Conservation (phyloP, 2,329 filamentous ascomycete genomes). For the Fragosphaeria purpurea region DNA sequence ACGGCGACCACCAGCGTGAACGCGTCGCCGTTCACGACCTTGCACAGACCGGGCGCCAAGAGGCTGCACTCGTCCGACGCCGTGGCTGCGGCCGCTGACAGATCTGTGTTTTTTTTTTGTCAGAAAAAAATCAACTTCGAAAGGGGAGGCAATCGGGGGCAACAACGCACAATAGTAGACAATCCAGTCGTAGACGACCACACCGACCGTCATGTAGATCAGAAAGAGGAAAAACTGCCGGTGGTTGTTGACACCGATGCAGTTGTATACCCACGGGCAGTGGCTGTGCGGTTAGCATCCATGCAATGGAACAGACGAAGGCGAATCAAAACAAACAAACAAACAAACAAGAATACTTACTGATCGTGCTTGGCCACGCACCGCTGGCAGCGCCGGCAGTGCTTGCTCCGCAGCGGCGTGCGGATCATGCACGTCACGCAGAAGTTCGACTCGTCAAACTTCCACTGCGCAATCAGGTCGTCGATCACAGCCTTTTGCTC, state of each 20-base stretch:
- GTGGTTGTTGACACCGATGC: conserved; percentile 90
- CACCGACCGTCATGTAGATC: conserved; percentile 63
- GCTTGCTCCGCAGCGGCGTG: conserved; percentile 86
- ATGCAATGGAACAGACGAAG: neutral
- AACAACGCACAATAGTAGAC: conserved; percentile 56
- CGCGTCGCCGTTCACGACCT: conserved; percentile 66
- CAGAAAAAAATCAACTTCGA: neutral
- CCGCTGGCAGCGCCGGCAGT: conserved; percentile 81
- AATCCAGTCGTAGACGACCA: conserved; percentile 61
- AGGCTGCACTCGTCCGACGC: conserved; percentile 57
- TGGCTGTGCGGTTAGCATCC: conserved; percentile 45
- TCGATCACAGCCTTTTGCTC: conserved; percentile 86
- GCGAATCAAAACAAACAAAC: neutral
- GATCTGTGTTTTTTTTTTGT: conserved; percentile 36
- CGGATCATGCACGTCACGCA: conserved; percentile 92
- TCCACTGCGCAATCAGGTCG: conserved; percentile 73
- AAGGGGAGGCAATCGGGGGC: neutral
- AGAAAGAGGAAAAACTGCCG: conserved; percentile 93
- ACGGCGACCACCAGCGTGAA: conserved; percentile 71
- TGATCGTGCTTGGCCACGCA: conserved; percentile 97
- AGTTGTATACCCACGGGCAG: conserved; percentile 97
- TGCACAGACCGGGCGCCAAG: conserved; percentile 65
- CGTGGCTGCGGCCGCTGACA: conserved; percentile 45
- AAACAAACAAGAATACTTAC: conserved; percentile 43
- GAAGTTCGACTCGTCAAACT: conserved; percentile 90